Evolutionary conservation across 2,329 filamentous ascomycete genomes (phyloP), one percentile per base, ranked within the genome.

Genomic region (Ascochyta fabae): DNA sequence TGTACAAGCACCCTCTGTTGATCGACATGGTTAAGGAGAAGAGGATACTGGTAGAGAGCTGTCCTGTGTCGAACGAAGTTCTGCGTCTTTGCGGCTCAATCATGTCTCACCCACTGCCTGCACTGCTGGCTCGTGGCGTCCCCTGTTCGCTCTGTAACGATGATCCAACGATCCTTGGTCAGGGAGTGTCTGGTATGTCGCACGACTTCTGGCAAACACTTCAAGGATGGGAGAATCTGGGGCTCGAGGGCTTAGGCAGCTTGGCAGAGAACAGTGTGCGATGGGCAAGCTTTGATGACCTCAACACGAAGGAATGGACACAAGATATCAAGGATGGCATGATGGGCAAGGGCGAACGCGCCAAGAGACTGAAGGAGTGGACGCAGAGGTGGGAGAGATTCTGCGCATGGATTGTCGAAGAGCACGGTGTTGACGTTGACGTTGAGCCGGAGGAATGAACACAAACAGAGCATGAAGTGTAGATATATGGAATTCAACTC

Each of bases 181-280:
- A 96, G 68, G 90, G 90, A 53, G 86, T 84, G 6, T 89, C 87
- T 24, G 92, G 91, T 34, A 88, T 95, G 83, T 94, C 90, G 1
- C 91, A 96, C 75, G 92, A 97, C 77, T 96, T 96, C 76, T 97
- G 92, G 91, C 92, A 96, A 75, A 89, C 90, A 1, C 79, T 97
- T 19, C 92, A 96, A 75, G 93, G 91, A 0, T 95, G 93, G 86
- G 89, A 96, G 56, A 96, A 96, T 69, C 84, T 97, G 13, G 95
- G 93, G 0, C 81, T 98, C 2, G 92, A 91, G 10, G 94, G 93
- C 0, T 78, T 98, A 48, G 94, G 90, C 0, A 90, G 88, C 53
- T 81, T 99, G 65, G 94, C 92, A 0, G 92, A 98, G 81, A 98
- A 96, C 71, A 96, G 91, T 62, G 87, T 98, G 40, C 84, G 91